phyloP scores from a whole-genome alignment of 306 rosid species.

The Cotoneaster glaucophyllus region DNA sequence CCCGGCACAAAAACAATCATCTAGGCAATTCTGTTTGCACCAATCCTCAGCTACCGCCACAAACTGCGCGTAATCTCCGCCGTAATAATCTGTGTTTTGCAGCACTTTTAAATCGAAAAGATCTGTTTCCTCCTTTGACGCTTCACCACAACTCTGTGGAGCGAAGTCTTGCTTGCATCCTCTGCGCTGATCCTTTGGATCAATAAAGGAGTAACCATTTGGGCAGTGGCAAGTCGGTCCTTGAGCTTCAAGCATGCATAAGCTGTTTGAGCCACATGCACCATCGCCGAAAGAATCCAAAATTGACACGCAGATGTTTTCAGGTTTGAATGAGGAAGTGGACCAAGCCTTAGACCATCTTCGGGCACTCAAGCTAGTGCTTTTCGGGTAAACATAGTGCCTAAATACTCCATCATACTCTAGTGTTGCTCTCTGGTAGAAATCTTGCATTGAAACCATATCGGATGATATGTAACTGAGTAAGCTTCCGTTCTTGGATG shows the following conservation, averaged over 20 bases:
- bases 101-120: neutral
- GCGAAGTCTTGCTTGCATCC: slow-evolving; percentile 27
- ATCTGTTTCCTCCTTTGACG: slow-evolving; percentile 6
- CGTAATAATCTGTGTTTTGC: slow-evolving; percentile 5
- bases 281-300: neutral
- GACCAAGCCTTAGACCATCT: slow-evolving; percentile 33
- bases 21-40: slow-evolving; percentile 23
- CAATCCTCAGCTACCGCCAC: neutral
- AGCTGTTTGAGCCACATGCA: slow-evolving; percentile 40
- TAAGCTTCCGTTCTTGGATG: slow-evolving; percentile 8
- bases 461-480: neutral
- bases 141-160: slow-evolving; percentile 28
- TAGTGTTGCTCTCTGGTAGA: slow-evolving; percentile 51
- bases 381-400: slow-evolving; percentile 35
- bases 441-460: neutral
- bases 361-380: neutral
- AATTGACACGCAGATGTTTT: slow-evolving; percentile 21
- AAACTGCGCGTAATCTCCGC: neutral
- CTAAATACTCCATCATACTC: slow-evolving; percentile 58
- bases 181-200: slow-evolving; percentile 18
- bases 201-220: neutral
- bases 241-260: slow-evolving; percentile 5
- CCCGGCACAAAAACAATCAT: slow-evolving; percentile 25
- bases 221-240: slow-evolving; percentile 23
- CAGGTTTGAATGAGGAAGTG: neutral